phyloP scores from a whole-genome alignment of 2,329 filamentous ascomycete genomes.

The Aspergillus brunneoviolaceus region DNA sequence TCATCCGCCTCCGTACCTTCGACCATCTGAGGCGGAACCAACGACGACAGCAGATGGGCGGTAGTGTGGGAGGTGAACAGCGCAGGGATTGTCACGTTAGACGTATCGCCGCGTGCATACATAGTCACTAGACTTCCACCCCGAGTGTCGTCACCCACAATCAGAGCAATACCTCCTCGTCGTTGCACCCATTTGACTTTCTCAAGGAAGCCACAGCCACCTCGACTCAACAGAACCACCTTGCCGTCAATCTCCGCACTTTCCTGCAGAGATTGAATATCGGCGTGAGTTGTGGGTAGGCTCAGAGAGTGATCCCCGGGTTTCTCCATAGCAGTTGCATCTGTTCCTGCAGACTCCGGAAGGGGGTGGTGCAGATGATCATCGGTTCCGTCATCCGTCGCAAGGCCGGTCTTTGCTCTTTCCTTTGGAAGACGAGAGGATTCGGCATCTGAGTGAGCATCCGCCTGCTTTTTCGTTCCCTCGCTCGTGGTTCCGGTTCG shows the following conservation, averaged over 20 bases:
- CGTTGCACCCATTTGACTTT: conserved; percentile 97
- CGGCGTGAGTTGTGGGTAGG: conserved; percentile 62
- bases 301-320: conserved; percentile 33
- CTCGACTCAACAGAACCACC: conserved; percentile 84
- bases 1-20: conserved; percentile 63
- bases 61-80: conserved; percentile 95
- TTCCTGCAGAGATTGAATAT: conserved; percentile 90
- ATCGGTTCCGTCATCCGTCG: conserved; percentile 73
- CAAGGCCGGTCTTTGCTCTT: conserved; percentile 17
- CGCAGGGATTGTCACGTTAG: conserved; percentile 89
- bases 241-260: conserved; percentile 90
- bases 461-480: conserved; percentile 12
- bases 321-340: conserved; percentile 34
- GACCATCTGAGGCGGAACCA: conserved; percentile 70
- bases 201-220: conserved; percentile 92
- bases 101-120: conserved; percentile 96
- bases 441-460: conserved; percentile 25
- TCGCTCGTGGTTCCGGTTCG: not conserved
- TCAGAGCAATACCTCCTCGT: conserved; percentile 81
- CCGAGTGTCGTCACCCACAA: conserved; percentile 89
- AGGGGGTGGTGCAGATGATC: conserved; percentile 71
- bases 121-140: conserved; percentile 91
- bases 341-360: conserved; percentile 42
- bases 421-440: conserved; percentile 20
- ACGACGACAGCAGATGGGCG: conserved; percentile 83